Evolutionary conservation across 1,284 basidiomycete species (phyloP), one percentile per base, ranked within the genome.

Genomic region (Cryptococcus sp.): DNA sequence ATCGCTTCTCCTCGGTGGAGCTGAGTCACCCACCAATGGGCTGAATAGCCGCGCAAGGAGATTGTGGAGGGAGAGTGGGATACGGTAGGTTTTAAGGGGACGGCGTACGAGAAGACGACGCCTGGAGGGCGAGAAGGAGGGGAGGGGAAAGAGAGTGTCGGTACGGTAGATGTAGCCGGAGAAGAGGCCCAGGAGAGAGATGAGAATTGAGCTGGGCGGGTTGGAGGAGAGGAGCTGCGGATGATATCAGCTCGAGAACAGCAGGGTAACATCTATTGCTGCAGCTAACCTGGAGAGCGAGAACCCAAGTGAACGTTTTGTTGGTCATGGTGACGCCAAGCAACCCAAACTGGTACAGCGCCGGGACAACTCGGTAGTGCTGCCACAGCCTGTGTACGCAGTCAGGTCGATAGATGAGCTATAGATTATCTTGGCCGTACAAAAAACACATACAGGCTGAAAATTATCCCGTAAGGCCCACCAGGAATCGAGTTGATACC

Each of bases 141-240:
- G 71, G 9, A 73, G 56, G 21, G 70, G 64, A 47, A 73, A 65
- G 15, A 84, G 84, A 35, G 87, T 81, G 72, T 92, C 89, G 13
- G 89, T 87, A 46, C 88, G 85, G 71, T 92, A 93, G 44, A 54
- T 89, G 78, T 67, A 85, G 80, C 91, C 90, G 7, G 84, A 79
- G 5, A 87, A 60, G 11, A 91, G 60, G 24, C 91, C 91, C 36
- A 87, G 76, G 28, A 81, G 57, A 0, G 86, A 80, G 2, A 84
- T 82, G 9, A 83, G 76, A 5, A 82, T 70, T 7, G 88, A 88
- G 2, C 84, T 80, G 0, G 88, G 89, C 1, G 83, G 77, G 39
- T 84, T 82, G 18, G 84, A 84, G 43, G 87, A 77, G 5, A 84
- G 81, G 48, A 92, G 81, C 88, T 92, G 66, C 35, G 47, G 24